A percentile compares a stretch with the other conserved stretches of the same genome.
Evolutionary conservation across 768 basidiomycete genomes (phyloP).

Genomic region (Sporobolomyces roseus): DNA sequence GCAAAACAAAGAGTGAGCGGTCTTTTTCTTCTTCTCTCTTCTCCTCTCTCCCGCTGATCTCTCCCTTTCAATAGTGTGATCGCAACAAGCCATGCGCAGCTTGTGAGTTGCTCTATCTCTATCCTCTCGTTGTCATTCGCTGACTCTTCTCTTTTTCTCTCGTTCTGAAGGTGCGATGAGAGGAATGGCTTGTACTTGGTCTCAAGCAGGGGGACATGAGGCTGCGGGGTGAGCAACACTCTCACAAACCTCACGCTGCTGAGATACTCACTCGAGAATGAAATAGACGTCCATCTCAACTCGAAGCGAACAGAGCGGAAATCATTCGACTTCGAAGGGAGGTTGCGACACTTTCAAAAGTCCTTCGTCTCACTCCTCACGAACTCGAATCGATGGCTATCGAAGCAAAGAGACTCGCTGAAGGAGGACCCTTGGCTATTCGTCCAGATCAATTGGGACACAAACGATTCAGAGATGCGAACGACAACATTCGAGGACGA

Average conservation of each 20-base stretch:
- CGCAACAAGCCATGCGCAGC: neutral
- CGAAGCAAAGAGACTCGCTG: neutral
- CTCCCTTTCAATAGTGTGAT: neutral
- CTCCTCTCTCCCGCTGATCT: neutral
- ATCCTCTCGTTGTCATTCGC: neutral
- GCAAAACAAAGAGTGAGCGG: constrained; percentile 1
- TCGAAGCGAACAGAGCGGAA: neutral
- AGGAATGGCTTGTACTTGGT: no score
- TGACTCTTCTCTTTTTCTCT: no score
- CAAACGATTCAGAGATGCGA: no score
- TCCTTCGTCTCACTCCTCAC: neutral
- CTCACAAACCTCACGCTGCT: neutral
- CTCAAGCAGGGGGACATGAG: neutral
- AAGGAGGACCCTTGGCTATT: no score
- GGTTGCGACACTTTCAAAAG: neutral
- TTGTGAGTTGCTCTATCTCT: neutral
- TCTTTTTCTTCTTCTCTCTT: neutral
- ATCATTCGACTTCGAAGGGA: neutral
- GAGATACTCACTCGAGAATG: neutral
- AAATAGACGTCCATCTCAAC: no score
- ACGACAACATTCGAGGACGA: no score
- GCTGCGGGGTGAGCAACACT: no score
- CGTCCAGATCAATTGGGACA: no score
- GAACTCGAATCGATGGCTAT: neutral
- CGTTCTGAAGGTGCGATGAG: no score